Evolutionary conservation across 1,284 basidiomycete species (phyloP), one percentile per base, ranked within the genome.

Genomic region (Lignosus rhinocerotis): DNA sequence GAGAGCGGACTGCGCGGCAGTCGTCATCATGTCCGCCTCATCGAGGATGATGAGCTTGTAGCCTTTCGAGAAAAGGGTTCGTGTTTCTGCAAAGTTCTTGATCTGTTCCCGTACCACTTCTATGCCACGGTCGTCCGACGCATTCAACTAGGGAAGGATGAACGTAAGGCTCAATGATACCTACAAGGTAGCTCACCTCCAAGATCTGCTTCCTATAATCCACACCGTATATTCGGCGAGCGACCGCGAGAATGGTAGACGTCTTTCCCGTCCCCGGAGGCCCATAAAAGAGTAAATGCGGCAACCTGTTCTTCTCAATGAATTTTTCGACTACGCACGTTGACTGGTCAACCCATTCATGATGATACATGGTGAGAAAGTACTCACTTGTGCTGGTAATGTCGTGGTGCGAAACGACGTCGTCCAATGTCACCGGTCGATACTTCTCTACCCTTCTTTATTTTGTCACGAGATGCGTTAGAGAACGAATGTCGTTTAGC

Each of bases 1-100:
- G 33, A 99, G 84, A 17, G 97, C 97, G 3, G 94, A 93, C 73
- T 99, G 97, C 0, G 97, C 97, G 43, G 93, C 91, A 63, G 95
- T 92, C 0, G 97, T 99, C 97, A 99, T 99, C 89, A 97, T 97
- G 79, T 99, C 97, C 19, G 97, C 97, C 75, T 99, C 97, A 68
- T 99, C 97, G 30, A 99, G 86, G 59, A 99, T 89, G 73, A 99
- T 97, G 69, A 99, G 87, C 73, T 99, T 99, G 86, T 91, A 98
- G 30, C 93, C 93, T 67, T 94, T 94, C 6, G 93, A 86, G 68
- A 89, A 90, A 11, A 98, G 78, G 30, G 95, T 98, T 57, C 94
- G 87, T 14, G 96, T 98, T 76, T 96, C 94, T 1, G 96, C 96
- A 68, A 99, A 99, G 72, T 94, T 94, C 74, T 99, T 99, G 75